Conservation (phyloP, 352 stramenopile species). For the Phytophthora pseudosyringae region DNA sequence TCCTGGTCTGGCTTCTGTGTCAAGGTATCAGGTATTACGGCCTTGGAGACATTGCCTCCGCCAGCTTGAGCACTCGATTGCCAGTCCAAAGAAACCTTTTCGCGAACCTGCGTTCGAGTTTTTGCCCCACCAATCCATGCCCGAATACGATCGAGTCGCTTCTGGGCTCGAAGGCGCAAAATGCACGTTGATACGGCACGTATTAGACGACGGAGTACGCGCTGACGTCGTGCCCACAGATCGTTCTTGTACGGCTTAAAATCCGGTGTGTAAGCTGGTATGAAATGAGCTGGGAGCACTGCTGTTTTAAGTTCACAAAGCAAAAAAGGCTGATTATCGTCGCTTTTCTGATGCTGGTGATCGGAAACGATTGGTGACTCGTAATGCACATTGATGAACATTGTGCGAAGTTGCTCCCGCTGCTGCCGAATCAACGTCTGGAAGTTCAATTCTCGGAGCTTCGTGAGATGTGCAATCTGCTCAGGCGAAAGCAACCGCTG, state of each 20-base stretch:
- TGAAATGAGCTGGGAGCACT: slow-evolving; percentile 56
- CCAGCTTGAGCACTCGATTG: slow-evolving; percentile 26
- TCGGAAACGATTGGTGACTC: slow-evolving; percentile 17
- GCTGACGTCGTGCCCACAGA: slow-evolving; percentile 77
- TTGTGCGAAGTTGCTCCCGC: slow-evolving; percentile 52
- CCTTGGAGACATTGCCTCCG: not conserved
- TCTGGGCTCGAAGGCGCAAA: slow-evolving; percentile 64
- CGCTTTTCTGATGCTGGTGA: slow-evolving; percentile 14
- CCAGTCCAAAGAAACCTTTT: slow-evolving; percentile 69
- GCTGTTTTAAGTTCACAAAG: slow-evolving; percentile 35
- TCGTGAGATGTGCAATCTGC: slow-evolving; percentile 52
- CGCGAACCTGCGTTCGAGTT: slow-evolving; percentile 59
- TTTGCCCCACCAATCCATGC: slow-evolving; percentile 52
- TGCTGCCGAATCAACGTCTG: slow-evolving; percentile 36
- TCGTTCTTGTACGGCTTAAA: slow-evolving; percentile 92
- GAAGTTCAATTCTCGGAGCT: slow-evolving; percentile 54
- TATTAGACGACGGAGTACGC: slow-evolving; percentile 70
- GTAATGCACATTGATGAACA: slow-evolving; percentile 43
- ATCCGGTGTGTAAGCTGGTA: slow-evolving; percentile 46
- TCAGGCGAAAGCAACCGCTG: slow-evolving; percentile 57
- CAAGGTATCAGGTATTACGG: not conserved
- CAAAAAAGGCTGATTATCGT: slow-evolving; percentile 16
- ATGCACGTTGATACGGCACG: slow-evolving; percentile 79
- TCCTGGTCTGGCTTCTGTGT: slow-evolving; percentile 1
- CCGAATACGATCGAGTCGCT: slow-evolving; percentile 61